These are phyloP conservation scores for Fusarium continuum DNA, from an alignment of 2,329 filamentous ascomycete genomes.

Conservation along the genomic window DNA sequence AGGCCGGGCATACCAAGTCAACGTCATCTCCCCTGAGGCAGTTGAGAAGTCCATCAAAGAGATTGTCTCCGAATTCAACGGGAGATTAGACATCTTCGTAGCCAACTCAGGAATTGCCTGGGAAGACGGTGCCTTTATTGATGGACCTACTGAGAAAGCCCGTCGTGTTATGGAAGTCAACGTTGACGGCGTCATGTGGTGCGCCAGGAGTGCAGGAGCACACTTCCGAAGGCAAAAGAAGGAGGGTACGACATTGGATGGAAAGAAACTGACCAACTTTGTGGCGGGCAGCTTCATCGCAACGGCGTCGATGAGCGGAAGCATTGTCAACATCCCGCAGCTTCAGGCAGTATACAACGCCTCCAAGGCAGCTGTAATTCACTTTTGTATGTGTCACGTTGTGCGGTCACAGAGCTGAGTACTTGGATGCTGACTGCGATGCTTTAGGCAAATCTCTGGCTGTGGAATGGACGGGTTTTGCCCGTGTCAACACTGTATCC, in stretches of 20 bases:
- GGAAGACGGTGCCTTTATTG: conserved; percentile 73
- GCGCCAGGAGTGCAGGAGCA: conserved; percentile 72
- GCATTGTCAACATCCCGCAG: conserved; percentile 81
- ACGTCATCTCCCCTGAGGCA: conserved; percentile 63
- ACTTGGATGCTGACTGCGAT: not conserved
- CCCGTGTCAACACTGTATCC: conserved; percentile 75
- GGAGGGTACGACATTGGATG: conserved; percentile 70
- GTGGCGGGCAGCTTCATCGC: conserved; percentile 76
- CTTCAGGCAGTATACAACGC: conserved; percentile 78
- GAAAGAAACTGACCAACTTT: conserved; percentile 68
- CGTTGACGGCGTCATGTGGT: conserved; percentile 81
- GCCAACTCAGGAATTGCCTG: conserved; percentile 82
- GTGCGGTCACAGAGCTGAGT: not conserved
- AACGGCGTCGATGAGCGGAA: conserved; percentile 81
- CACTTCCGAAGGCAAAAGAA: conserved; percentile 77
- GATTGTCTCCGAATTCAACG: conserved; percentile 73
- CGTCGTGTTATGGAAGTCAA: conserved; percentile 75
- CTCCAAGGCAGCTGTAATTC: conserved; percentile 72
- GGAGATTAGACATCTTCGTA: conserved; percentile 79
- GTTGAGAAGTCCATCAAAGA: conserved; percentile 61
- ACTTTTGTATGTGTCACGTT: conserved; percentile 58
- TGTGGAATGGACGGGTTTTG: conserved; percentile 81
- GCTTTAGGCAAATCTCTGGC: conserved; percentile 72
- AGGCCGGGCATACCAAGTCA: conserved; percentile 70
- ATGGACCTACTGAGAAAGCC: conserved; percentile 71